Base-by-base conservation (phyloP, 495 filamentous ascomycete species). In the Penicillium waksmanii region DNA sequence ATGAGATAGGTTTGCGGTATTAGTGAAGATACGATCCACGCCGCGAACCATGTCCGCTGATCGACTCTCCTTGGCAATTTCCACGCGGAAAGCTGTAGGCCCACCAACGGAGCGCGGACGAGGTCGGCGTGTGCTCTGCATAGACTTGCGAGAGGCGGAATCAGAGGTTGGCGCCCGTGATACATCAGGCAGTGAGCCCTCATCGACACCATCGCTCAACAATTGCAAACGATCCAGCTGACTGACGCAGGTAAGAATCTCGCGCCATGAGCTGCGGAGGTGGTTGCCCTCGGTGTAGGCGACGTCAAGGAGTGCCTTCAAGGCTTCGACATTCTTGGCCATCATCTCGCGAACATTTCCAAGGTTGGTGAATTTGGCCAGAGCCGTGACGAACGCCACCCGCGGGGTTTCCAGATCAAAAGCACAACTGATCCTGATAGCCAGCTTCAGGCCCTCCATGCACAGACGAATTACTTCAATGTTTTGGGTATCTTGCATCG, bases 311-410 rank as follows among this genome's bases (percentile, higher is more conserved):
- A 99, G 76, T 2, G 87, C 87, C 68, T 95, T 96, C 56, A 99
- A 74, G 2, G 95, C 95, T 73, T 98, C 95, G 8, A 99, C 82
- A 55, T 98, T 98, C 82, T 97, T 97, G 10, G 90, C 86, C 68
- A 92, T 90, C 85, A 99, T 97, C 66, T 98, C 96, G 55, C 89
- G 87, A 12, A 96, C 82, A 67, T 99, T 99, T 68, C 95, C 93
- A 21, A 99, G 83, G 59, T 97, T 97, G 19, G 95, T 97, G 57
- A 92, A 91, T 64, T 96, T 95, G 34, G 94, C 92, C 34, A 99
- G 79, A 2, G 93, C 92, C 11, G 91, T 92, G 55, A 99, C 91
- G 71, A 99, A 99, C 0, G 96, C 95, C 58, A 92, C 90, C 7
- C 96, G 84, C 3, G 95, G 89, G 19, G 92, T 97, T 48, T 93